Evolutionary conservation across 1,139 yeast species (phyloP).

Genomic region (Candida freyschussii): DNA sequence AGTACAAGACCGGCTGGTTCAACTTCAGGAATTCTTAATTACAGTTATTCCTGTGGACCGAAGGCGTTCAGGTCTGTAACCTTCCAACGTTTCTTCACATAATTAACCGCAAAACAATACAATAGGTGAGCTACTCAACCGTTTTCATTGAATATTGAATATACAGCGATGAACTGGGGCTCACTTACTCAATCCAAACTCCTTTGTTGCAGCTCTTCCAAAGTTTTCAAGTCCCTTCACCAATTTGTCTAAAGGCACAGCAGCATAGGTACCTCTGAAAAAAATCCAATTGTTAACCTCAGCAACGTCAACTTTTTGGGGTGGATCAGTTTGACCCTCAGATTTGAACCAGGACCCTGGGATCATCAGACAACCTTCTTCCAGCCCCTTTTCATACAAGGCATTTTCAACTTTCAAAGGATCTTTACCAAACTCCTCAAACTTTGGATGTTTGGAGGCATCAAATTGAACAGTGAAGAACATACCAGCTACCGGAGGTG

Average conservation of each 20-base stretch:
- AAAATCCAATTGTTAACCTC: conserved; percentile 43
- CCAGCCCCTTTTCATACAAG: conserved; percentile 59
- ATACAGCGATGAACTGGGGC: not conserved
- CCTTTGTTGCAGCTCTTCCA: conserved; percentile 48
- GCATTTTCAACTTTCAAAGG: conserved; percentile 58
- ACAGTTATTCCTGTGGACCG: no score
- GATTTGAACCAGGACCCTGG: conserved; percentile 90
- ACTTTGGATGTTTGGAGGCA: conserved; percentile 76
- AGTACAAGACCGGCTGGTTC: not conserved
- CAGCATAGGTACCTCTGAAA: conserved; percentile 87
- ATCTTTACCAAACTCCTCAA: conserved; percentile 46
- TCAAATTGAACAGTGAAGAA: conserved; percentile 77
- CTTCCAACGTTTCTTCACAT: no score
- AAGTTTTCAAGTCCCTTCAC: conserved; percentile 50
- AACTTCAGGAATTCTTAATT: not conserved
- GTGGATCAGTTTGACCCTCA: conserved; percentile 33
- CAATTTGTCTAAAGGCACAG: conserved; percentile 57
- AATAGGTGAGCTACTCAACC: no score
- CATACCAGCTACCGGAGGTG: conserved; percentile 91
- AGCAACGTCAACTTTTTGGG: conserved; percentile 39
- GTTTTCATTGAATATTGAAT: conserved; percentile 1
- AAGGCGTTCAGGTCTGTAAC: no score
- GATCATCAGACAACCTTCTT: conserved; percentile 67
- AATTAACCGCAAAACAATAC: no score
- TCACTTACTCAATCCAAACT: conserved; percentile 23